Evolutionary conservation across 1,284 basidiomycete species (phyloP).

Genomic region (Ceratobasidium sp.): DNA sequence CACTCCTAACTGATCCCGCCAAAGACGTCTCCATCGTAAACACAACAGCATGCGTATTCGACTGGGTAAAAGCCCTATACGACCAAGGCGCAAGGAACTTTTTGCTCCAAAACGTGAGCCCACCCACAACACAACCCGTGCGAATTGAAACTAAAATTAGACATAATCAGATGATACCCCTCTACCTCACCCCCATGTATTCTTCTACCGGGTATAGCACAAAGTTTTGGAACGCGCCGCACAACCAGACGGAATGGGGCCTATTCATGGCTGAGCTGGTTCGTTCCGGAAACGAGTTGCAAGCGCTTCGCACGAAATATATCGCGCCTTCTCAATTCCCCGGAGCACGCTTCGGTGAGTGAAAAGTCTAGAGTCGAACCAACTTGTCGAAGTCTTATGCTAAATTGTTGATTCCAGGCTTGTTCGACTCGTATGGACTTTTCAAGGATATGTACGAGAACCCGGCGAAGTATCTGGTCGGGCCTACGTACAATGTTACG

Average conservation of each 20-base stretch:
- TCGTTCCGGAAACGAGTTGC: conserved; percentile 54
- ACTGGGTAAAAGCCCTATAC: conserved; percentile 60
- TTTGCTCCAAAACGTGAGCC: conserved; percentile 58
- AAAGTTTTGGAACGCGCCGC: conserved; percentile 54
- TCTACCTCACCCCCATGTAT: conserved; percentile 54
- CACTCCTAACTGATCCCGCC: conserved; percentile 57
- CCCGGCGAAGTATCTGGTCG: conserved; percentile 65
- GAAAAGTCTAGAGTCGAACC: background rate
- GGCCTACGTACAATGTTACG: conserved; percentile 66
- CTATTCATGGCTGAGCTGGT: conserved; percentile 56
- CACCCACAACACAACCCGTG: background rate
- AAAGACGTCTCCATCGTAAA: conserved; percentile 58
- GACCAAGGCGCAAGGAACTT: conserved; percentile 59
- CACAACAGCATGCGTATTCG: conserved; percentile 58
- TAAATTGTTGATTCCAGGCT: conserved; percentile 47
- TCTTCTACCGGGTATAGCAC: conserved; percentile 55
- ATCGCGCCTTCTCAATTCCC: conserved; percentile 52
- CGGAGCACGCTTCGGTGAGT: conserved; percentile 56
- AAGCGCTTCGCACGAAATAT: conserved; percentile 53
- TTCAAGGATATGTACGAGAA: conserved; percentile 65
- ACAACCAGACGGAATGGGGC: conserved; percentile 59
- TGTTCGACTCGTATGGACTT: conserved; percentile 56
- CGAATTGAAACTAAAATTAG: background rate
- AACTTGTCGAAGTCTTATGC: conserved; percentile 55
- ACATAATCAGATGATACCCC: conserved; percentile 53